Evolutionary conservation across 768 basidiomycete species (phyloP).

Genomic region (Tylopilus plumbeoviolaceoides): DNA sequence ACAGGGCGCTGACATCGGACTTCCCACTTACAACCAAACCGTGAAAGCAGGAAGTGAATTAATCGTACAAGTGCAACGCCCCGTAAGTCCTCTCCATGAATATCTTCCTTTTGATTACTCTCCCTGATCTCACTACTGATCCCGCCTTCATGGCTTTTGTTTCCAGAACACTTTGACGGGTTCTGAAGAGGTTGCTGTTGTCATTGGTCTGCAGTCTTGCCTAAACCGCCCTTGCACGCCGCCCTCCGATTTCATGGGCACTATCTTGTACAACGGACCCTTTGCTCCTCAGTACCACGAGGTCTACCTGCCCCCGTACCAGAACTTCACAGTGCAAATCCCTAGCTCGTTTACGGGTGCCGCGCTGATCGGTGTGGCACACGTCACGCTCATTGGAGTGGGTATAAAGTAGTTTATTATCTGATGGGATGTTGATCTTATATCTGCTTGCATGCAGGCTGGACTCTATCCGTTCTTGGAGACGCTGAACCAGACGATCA

Average conservation of each 20-base stretch:
- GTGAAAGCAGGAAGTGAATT: constrained; percentile 37
- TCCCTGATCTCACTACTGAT: not conserved
- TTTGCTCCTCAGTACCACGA: constrained; percentile 36
- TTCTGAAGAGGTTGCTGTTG: constrained; percentile 43
- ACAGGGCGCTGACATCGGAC: constrained; percentile 39
- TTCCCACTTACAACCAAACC: constrained; percentile 28
- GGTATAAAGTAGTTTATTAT: constrained; percentile 15
- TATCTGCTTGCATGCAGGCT: constrained; percentile 26
- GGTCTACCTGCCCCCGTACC: constrained; percentile 33
- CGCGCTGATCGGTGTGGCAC: constrained; percentile 35
- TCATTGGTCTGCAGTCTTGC: constrained; percentile 43
- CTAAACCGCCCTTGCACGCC: constrained; percentile 21
- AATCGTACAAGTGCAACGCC: constrained; percentile 44
- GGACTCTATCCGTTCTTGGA: constrained; percentile 28
- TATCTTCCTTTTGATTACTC: not conserved
- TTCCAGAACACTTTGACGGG: constrained; percentile 35
- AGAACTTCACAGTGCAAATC: constrained; percentile 43
- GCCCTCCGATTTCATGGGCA: constrained; percentile 34
- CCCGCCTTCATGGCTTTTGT: not conserved
- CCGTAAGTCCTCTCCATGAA: constrained; percentile 32
- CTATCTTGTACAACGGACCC: constrained; percentile 44
- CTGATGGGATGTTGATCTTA: not conserved
- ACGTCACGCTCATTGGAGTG: constrained; percentile 40
- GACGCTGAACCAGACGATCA: constrained; percentile 31
- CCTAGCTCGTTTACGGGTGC: constrained; percentile 30